Evolutionary conservation across 352 stramenopile genomes (phyloP), one percentile per base, ranked within the genome.

Genomic region (Blastocystis sp.): DNA sequence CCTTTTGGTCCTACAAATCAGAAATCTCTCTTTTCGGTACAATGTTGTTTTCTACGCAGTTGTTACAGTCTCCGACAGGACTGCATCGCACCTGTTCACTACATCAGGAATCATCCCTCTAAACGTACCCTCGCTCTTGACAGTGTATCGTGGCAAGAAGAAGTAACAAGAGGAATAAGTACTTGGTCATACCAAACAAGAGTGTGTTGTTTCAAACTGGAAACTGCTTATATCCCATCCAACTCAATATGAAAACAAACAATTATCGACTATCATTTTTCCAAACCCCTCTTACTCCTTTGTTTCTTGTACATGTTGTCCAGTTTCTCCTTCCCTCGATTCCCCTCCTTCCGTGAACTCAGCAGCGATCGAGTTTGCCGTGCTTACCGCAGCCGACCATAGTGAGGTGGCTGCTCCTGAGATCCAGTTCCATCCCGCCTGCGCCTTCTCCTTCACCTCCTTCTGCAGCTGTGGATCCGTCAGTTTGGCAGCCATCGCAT

Each of bases 381-480:
- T 85, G 39, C 69, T 53, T 34, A 24, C 63, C 41, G 73, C 73
- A 5, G 53, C 55, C 39, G 9, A 69, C 73, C 73, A 85, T 16
- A 66, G 30, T 8, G 73, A 68, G 9, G 34, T 85, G 39, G 73
- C 73, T 20, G 73, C 68, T 3, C 47, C 43, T n/a, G 73, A 66
- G 20, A 85, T 24, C 73, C 73, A 85, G 7, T 16, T 66, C 73
- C 73, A 85, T 30, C 73, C 73, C 45, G 34, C 56, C 41, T 68
- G 54, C 55, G 53, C 53, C 39, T 41, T 66, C 30, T 66, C 4
- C 56, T 47, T 53, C 18, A 54, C 56, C 20, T 68, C 20, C 50
- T 85, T 45, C 73, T 85, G 73, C 24, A 85, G 54, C 37, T 85
- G 16, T 9, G 73, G 73, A 30, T 85, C 73, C 37, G 50, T 30